These are phyloP conservation scores for Przewalskia tangutica DNA, from an alignment of 257 asterid species.

Conservation along the genomic window DNA sequence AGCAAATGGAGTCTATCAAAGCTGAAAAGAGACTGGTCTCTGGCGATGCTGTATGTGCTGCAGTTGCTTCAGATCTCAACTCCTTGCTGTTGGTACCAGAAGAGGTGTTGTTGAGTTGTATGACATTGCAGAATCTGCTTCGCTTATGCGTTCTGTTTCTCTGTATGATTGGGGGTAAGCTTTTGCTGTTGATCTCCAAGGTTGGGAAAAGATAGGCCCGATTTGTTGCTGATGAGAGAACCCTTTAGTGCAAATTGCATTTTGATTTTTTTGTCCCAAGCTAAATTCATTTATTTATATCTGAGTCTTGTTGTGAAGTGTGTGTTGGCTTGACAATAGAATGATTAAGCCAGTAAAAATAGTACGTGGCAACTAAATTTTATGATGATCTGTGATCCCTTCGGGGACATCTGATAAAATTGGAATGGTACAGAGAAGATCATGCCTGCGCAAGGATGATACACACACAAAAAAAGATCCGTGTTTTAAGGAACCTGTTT, in stretches of 20 bases:
- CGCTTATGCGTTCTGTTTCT: slow-evolving; percentile 75
- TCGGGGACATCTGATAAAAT: neutral
- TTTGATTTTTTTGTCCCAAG: slow-evolving; percentile 13
- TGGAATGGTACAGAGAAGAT: neutral
- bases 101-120: slow-evolving; percentile 82
- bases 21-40: slow-evolving; percentile 63
- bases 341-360: neutral
- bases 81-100: slow-evolving; percentile 91
- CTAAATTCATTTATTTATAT: neutral
- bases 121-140: slow-evolving; percentile 73
- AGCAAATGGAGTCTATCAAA: slow-evolving; percentile 50
- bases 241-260: slow-evolving; percentile 5
- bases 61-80: slow-evolving; percentile 92
- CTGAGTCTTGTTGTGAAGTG: neutral
- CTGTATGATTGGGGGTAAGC: slow-evolving; percentile 97
- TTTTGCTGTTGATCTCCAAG: slow-evolving; percentile 10
- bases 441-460: neutral
- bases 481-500: neutral
- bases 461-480: neutral
- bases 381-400: neutral
- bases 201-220: slow-evolving; percentile 11
- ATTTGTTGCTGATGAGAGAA: slow-evolving; percentile 9
- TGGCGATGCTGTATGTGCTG: slow-evolving; percentile 72
- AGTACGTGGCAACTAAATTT: neutral
- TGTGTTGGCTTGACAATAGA: neutral